These are phyloP conservation scores for Penicillium hesseltinei DNA, from an alignment of 2,329 filamentous ascomycete species.

Conservation along the genomic window DNA sequence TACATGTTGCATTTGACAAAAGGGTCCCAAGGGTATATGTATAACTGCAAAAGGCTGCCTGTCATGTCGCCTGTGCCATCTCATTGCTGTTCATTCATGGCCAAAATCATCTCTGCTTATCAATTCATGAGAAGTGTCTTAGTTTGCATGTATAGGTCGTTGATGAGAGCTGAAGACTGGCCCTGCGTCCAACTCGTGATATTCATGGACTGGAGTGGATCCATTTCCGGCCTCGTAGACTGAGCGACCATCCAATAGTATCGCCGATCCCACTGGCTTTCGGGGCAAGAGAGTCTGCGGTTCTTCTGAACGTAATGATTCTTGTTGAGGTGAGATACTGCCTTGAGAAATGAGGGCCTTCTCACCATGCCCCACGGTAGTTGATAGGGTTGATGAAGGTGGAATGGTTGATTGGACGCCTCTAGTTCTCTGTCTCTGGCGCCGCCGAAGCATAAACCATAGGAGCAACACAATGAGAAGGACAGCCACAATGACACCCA, in stretches of 20 bases:
- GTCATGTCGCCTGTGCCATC: not conserved
- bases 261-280: conserved; percentile 15
- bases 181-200: conserved; percentile 21
- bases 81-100: not conserved
- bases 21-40: not conserved
- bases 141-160: conserved; percentile 16
- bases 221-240: conserved; percentile 16
- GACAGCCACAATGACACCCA: conserved; percentile 42
- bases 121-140: not conserved
- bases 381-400: not conserved
- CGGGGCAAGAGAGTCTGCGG: conserved; percentile 8
- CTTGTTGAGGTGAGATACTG: not conserved
- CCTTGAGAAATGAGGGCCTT: conserved; percentile 3
- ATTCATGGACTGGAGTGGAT: conserved; percentile 13
- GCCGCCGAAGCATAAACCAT: conserved; percentile 21
- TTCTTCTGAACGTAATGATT: not conserved
- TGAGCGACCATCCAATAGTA: conserved; percentile 16
- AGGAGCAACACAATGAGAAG: conserved; percentile 18
- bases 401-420: not conserved
- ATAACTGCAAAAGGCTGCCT: not conserved
- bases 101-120: not conserved
- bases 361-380: not conserved
- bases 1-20: not conserved
- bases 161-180: conserved; percentile 18
- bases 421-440: not conserved